These are phyloP conservation scores for Eragrostis tef DNA, from an alignment of 202 grass and related monocot species.

Conservation along the genomic window DNA sequence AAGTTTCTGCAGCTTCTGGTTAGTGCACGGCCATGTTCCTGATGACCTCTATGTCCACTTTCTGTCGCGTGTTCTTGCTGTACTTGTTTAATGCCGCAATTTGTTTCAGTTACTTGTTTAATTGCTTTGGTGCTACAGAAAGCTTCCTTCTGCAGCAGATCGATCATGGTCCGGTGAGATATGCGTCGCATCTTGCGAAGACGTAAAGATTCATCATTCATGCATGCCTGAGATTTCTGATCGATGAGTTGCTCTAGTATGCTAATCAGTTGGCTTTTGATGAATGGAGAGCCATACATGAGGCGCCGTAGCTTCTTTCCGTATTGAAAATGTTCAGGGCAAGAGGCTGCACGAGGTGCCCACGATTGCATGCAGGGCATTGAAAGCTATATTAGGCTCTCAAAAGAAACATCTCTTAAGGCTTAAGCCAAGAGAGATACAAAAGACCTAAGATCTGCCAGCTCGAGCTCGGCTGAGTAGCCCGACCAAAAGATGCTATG, in stretches of 20 bases:
- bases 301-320: slow-evolving; percentile 16
- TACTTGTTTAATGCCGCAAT: slow-evolving; percentile 16
- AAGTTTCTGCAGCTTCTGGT: neutral
- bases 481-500: neutral
- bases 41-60: slow-evolving; percentile 5
- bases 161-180: slow-evolving; percentile 1
- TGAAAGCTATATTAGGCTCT: neutral
- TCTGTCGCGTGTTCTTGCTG: neutral
- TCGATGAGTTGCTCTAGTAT: neutral
- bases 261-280: neutral
- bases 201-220: slow-evolving; percentile 16
- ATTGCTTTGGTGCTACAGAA: slow-evolving; percentile 8
- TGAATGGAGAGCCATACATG: neutral
- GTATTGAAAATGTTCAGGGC: slow-evolving; percentile 10
- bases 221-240: neutral
- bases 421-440: slow-evolving; percentile 39
- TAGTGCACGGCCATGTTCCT: slow-evolving; percentile 27
- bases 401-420: slow-evolving; percentile 46
- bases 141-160: slow-evolving; percentile 17
- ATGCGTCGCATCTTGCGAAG: slow-evolving; percentile 12
- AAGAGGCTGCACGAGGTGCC: slow-evolving; percentile 42
- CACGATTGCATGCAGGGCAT: slow-evolving; percentile 29
- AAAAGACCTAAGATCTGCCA: slow-evolving; percentile 15
- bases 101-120: neutral
- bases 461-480: slow-evolving; percentile 19